Percentiles rank a stretch among this genome's conserved stretches.
phyloP scores from a whole-genome alignment of 768 basidiomycete genomes.

The Amanita subjunquillea region DNA sequence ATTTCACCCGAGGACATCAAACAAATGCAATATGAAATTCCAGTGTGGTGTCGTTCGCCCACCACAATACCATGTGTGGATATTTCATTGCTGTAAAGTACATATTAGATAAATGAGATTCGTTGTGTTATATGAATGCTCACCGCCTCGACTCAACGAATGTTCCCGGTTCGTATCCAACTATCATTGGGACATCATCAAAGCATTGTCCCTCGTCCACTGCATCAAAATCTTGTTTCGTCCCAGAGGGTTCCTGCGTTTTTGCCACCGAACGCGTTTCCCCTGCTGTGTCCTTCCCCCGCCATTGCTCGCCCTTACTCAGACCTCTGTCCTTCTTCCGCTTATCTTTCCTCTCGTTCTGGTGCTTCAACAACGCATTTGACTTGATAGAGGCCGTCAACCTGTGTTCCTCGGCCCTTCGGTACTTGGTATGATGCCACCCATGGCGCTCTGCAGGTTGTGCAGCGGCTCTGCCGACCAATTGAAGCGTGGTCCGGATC shows the following conservation, averaged over 20 bases:
- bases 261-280: not conserved
- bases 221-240: conserved; percentile 10
- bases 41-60: conserved; percentile 12
- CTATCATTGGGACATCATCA: conserved; percentile 11
- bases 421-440: conserved; percentile 24
- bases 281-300: not conserved
- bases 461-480: not conserved
- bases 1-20: conserved; percentile 38
- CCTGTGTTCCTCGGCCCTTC: conserved; percentile 28
- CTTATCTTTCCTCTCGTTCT: not conserved
- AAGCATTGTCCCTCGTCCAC: conserved; percentile 4
- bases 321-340: not conserved
- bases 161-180: conserved; percentile 27
- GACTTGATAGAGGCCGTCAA: conserved; percentile 11
- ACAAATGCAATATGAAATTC: conserved; percentile 12
- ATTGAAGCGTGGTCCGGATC: not conserved
- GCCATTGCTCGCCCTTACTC: not conserved
- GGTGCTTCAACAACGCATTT: not conserved
- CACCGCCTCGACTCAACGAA: conserved; percentile 46
- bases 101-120: conserved; percentile 8
- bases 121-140: conserved; percentile 8
- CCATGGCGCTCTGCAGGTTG: not conserved
- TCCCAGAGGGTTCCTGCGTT: conserved; percentile 7
- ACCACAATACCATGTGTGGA: conserved; percentile 25
- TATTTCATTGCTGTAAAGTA: conserved; percentile 19